Base-by-base conservation (phyloP, 2,329 filamentous ascomycete species). In the Immersiporthe knoxdaviesiana region DNA sequence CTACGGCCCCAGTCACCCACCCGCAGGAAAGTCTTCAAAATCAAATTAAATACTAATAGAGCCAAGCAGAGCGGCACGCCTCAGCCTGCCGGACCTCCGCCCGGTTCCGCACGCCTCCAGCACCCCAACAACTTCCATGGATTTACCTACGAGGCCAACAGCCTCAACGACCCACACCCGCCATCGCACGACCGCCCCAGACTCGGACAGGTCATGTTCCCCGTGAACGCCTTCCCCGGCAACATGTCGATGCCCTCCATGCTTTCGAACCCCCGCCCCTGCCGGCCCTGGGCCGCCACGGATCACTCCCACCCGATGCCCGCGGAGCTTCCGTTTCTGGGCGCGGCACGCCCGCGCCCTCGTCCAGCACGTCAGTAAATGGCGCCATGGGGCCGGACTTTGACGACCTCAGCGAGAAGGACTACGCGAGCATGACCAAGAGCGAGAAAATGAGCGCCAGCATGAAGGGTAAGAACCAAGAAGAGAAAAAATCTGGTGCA, bases 401-500 rank as follows among this genome's bases (percentile, higher is more conserved):
- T 18, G 81, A 83, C 35, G 74, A 74, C 35, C 30, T 66, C 39
- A 71, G 69, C 30, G 81, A 84, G 69, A 88, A 88, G 78, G 85
- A 88, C 65, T 89, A 89, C 74, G 84, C 84, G 47, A 81, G 84
- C 58, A 88, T 89, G 86, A 88, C 85, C 62, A 89, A 89, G 79
- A 88, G 85, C 39, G 87, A 89, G 78, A 89, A 89, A 81, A 89
- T 89, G 87, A 87, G 85, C n/a, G 83, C 83, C 24, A 88, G 86
- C 2, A 89, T 89, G 87, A 88, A 88, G 80, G 85, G 87, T 88
- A 80, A 79, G 83, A 77, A n/a, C 21, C 35, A 18, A 35, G 35
- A 35, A 8, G 8, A 35, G 8, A 35, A 35, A 35, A 35, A 8
- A 8, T 8, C 35, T 35, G 4, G 35, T 35, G 8, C 35, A 35